A percentile compares a stretch with the other conserved stretches of the same genome.
These are phyloP conservation scores for Penicillium roqueforti DNA, from an alignment of 495 filamentous ascomycete species.

Conservation along the genomic window DNA sequence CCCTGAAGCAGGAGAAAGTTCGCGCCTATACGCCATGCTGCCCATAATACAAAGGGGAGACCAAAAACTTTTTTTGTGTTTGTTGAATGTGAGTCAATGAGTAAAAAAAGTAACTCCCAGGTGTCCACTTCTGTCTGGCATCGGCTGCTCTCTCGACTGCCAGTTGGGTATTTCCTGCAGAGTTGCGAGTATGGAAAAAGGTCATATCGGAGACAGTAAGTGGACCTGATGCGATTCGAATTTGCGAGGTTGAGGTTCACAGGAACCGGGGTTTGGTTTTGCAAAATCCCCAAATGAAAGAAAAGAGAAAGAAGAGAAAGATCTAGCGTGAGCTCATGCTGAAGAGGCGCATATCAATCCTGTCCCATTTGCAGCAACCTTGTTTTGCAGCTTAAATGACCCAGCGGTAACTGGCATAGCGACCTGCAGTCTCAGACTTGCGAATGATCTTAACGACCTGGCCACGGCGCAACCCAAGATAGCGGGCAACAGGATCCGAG, in stretches of 20 bases:
- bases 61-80: slow-evolving; percentile 29
- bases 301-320: neutral
- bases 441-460: slow-evolving; percentile 99
- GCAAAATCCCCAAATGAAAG: neutral
- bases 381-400: slow-evolving; percentile 43
- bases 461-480: slow-evolving; percentile 83
- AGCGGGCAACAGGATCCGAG: slow-evolving; percentile 87
- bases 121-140: slow-evolving; percentile 9
- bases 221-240: slow-evolving; percentile 12
- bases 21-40: slow-evolving; percentile 47
- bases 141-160: neutral
- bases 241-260: neutral
- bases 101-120: slow-evolving; percentile 15
- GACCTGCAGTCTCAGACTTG: slow-evolving; percentile 60
- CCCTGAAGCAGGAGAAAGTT: slow-evolving; percentile 27
- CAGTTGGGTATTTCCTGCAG: neutral
- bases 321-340: neutral
- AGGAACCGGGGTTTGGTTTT: neutral
- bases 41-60: slow-evolving; percentile 38
- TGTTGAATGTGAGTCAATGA: slow-evolving; percentile 13
- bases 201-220: slow-evolving; percentile 1
- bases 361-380: neutral
- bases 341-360: neutral
- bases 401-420: slow-evolving; percentile 62
- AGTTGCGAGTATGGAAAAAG: neutral